Base-by-base conservation (phyloP, 1,284 basidiomycete genomes). In the Neolentinus lepideus region DNA sequence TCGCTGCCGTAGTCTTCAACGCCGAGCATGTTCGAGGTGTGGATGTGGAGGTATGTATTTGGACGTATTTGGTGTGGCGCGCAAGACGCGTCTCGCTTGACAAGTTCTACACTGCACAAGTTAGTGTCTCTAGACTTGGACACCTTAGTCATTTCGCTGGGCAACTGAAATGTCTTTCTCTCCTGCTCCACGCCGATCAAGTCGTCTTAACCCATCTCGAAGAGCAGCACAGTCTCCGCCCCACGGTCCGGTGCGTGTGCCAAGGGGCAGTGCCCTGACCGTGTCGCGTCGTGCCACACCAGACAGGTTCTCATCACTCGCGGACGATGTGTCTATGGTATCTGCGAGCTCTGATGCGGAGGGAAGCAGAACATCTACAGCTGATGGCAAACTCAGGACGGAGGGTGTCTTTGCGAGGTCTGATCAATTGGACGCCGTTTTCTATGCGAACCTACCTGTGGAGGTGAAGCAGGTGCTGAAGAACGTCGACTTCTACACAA, bases 1-100 rank as follows among this genome's bases (percentile, higher is more conserved):
- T 77, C 85, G 68, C 85, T 89, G 58, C 85, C 85, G 62, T 90
- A 90, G 74, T 76, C 78, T 64, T 84, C 84, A 56, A 88, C 74
- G 51, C 85, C 86, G 61, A 90, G 79, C 86, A 89, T 90, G 62
- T 57, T 60, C 64, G 50, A 56, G 59, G 38, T 3, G 33, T 26
- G 12, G 51, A 25, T 52, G 25, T 22, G 27, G 56, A 57, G 54
- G 51, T 55, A 47, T 51, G 25, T 33, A 60, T 60, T 58, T 57
- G 59, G 60, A 54, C 54, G 47, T 60, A 57, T 45, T 57, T 58
- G 47, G 47, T 29, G 24, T 26, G 47, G 21, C 47, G 16, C 47
- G 29, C 29, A 12, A 43, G 38, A 43, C 38, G 38, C 38, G 38
- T 43, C 38, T 43, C 38, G 19, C 12, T 43, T 43, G 6, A 29